Evolutionary conservation across 78 protist genomes (phyloP).

Genomic region (Dictyostelium purpureum): DNA sequence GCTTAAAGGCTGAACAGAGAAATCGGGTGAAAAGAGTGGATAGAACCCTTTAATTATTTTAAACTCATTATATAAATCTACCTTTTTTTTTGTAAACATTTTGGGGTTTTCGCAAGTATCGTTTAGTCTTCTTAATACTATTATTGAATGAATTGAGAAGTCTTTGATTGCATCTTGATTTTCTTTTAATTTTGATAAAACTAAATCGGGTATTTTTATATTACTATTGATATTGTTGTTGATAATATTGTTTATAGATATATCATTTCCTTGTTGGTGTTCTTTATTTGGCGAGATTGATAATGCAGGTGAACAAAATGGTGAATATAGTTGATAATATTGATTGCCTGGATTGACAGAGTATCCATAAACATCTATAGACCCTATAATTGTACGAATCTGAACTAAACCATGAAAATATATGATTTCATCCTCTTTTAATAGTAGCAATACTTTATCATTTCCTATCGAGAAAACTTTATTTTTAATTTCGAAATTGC

Average conservation of each 20-base stretch:
- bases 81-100: slow-evolving; percentile 1
- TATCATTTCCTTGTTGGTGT: too few relatives aligned
- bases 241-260: not conserved
- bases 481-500: not conserved
- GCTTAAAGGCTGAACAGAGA: slow-evolving; percentile 1
- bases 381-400: not conserved
- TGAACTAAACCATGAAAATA: slow-evolving; percentile 53
- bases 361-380: slow-evolving; percentile 25
- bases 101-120: slow-evolving; percentile 2
- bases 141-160: not conserved
- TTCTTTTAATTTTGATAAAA: not conserved
- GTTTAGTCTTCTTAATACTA: not conserved
- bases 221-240: not conserved
- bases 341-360: not conserved
- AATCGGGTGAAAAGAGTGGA: slow-evolving; percentile 1
- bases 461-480: not conserved
- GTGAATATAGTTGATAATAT: slow-evolving; percentile 36
- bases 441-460: not conserved
- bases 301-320: slow-evolving; percentile 41
- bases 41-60: not conserved
- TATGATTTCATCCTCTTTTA: not conserved
- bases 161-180: not conserved
- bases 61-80: not conserved
- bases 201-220: not conserved
- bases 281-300: slow-evolving; percentile 6